Evolutionary conservation across 352 stramenopile genomes (phyloP), one percentile per base, ranked within the genome.

Genomic region (Sclerospora graminicola): DNA sequence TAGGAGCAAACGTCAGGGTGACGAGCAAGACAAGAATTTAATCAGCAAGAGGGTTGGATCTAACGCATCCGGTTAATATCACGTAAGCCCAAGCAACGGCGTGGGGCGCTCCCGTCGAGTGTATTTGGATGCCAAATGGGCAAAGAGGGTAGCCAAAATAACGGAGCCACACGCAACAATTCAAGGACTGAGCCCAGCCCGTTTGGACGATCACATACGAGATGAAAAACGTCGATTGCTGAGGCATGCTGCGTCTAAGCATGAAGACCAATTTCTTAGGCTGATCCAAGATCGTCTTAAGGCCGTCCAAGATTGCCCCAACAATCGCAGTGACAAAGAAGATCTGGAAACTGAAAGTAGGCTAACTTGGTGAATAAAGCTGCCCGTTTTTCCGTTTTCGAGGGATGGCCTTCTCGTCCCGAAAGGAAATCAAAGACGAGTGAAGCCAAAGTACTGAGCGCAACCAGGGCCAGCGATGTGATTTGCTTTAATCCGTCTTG

Each of bases 211-310:
- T 80, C 36, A 90, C 63, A 51, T 82, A 90, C 18, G 73, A 83
- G 54, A 88, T 90, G 52, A 88, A 90, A 34, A 84, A 82, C 29
- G 74, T 85, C n/a, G 76, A 87, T 47, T 88, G 79, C 36, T 83
- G 71, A n/a, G 79, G 73, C 59, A 90, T 88, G 20, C 69, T 84
- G 19, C 56, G 57, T 4, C 76, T 76, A 29, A 90, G 69, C 66
- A 90, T 84, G 1, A 39, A 50, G 20, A 90, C 79, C 6, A 88
- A 36, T 19, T 46, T 65, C 49, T 84, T 84, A 0, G 75, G 79
- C 15, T 84, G 73, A 33, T 88, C 63, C 13, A 87, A 11, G 27
- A 90, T 83, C 18, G 73, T 67, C 38, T 78, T 76, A 13, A 87
- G 28, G 19, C 71, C 85, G 43, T 85, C 74, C 36, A 90, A 47